Conservation (phyloP, 1,284 basidiomycete species). For the Termitomyces sp. region DNA sequence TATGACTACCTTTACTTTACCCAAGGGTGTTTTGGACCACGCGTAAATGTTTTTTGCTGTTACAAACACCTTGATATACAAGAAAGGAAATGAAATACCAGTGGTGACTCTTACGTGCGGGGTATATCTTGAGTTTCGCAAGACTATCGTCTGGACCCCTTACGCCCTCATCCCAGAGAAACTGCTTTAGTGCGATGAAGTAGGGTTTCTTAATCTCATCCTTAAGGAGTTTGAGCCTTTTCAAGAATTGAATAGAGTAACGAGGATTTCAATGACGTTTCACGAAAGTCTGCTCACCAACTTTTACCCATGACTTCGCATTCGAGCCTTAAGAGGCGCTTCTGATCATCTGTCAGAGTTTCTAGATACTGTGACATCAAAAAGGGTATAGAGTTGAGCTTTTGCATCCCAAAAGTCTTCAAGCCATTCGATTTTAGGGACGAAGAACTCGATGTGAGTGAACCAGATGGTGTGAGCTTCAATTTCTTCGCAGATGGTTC, state of each 20-base stretch:
- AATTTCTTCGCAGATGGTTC: constrained; percentile 36
- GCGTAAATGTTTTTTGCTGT: constrained; percentile 72
- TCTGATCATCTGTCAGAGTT: constrained; percentile 54
- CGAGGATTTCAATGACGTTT: neutral
- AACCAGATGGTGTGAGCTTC: constrained; percentile 27
- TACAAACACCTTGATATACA: constrained; percentile 3
- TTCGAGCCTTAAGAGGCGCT: constrained; percentile 57
- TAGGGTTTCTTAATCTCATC: constrained; percentile 73
- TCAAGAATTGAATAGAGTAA: neutral
- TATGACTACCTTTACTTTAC: constrained; percentile 75
- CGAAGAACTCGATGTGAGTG: constrained; percentile 15
- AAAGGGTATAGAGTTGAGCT: constrained; percentile 67
- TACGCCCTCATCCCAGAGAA: constrained; percentile 66
- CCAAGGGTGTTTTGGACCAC: constrained; percentile 78
- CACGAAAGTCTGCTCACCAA: constrained; percentile 44
- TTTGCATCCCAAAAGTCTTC: constrained; percentile 26
- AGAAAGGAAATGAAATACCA: constrained; percentile 4
- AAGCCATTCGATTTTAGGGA: constrained; percentile 5
- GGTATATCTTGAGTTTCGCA: constrained; percentile 50
- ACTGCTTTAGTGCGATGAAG: constrained; percentile 67
- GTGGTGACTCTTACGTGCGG: constrained; percentile 45
- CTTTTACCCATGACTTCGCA: constrained; percentile 68
- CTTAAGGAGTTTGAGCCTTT: constrained; percentile 66
- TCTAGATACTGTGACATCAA: constrained; percentile 52
- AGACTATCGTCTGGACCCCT: constrained; percentile 44